These are phyloP conservation scores for Kluyveromyces sp. DNA, from an alignment of 1,139 yeast species.

Conservation along the genomic window DNA sequence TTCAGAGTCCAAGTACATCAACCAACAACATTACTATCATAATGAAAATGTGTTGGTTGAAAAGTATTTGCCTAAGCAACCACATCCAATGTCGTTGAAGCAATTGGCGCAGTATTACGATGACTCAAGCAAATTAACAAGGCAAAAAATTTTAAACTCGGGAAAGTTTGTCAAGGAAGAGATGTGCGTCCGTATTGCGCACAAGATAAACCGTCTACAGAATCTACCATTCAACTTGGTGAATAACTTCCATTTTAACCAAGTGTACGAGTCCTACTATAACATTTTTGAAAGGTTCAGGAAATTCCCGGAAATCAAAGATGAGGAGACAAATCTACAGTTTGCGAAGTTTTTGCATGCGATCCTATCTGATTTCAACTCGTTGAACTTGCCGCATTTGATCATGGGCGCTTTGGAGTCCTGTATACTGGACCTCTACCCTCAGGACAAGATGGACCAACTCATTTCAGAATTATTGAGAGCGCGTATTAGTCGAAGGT, in stretches of 20 bases:
- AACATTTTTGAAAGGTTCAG: constrained; percentile 81
- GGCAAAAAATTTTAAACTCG: constrained; percentile 66
- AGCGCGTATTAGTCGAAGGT: constrained; percentile 81
- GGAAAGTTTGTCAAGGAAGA: constrained; percentile 87
- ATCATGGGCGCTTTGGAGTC: constrained; percentile 92
- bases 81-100: constrained; percentile 81
- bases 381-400: constrained; percentile 73
- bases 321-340: constrained; percentile 62
- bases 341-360: constrained; percentile 59
- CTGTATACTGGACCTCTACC: constrained; percentile 54
- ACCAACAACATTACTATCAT: constrained; percentile 74
- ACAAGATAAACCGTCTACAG: constrained; percentile 73
- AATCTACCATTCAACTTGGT: constrained; percentile 75
- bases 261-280: constrained; percentile 83
- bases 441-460: constrained; percentile 56
- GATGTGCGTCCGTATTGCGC: constrained; percentile 74
- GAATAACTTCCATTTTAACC: constrained; percentile 76
- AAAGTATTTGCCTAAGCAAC: constrained; percentile 56
- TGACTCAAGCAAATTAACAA: constrained; percentile 45
- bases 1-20: constrained; percentile 32
- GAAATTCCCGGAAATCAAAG: constrained; percentile 56
- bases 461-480: constrained; percentile 72
- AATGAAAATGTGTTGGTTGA: constrained; percentile 54
- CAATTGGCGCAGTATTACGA: constrained; percentile 89
- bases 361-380: constrained; percentile 65